A percentile compares a stretch with the other conserved stretches of the same genome.
These are phyloP conservation scores for Lactarius hengduanensis DNA, from an alignment of 768 basidiomycete genomes.

Conservation along the genomic window DNA sequence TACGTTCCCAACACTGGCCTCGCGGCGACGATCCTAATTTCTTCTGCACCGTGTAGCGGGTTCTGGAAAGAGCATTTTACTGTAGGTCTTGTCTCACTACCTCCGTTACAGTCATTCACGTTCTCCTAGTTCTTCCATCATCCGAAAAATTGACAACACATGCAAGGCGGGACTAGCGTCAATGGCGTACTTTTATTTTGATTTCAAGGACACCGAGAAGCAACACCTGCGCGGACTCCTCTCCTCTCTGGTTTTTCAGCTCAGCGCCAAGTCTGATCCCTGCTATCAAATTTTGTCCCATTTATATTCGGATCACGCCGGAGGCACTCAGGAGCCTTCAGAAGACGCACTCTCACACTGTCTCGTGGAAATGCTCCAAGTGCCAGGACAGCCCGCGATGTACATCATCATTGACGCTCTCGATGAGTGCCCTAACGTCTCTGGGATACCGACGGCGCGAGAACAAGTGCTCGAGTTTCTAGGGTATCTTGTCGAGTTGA, in stretches of 20 bases:
- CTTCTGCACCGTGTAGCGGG: not conserved
- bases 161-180: not conserved
- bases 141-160: not conserved
- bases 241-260: slow-evolving; percentile 7
- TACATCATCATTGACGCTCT: slow-evolving; percentile 3
- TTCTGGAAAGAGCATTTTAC: slow-evolving; percentile 9
- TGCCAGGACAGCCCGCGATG: not conserved
- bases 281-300: not conserved
- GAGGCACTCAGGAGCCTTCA: not conserved
- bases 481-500: not conserved
- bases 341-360: not conserved
- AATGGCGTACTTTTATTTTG: slow-evolving; percentile 14
- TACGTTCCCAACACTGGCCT: not conserved
- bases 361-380: not conserved
- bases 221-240: not conserved
- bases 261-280: not conserved
- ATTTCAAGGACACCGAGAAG: slow-evolving; percentile 12
- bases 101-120: not conserved
- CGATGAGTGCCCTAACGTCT: slow-evolving; percentile 5
- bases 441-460: not conserved
- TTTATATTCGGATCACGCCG: not conserved
- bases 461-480: slow-evolving; percentile 2
- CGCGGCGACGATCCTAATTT: not conserved
- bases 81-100: not conserved
- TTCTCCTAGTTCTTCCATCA: not conserved